Base-by-base conservation (phyloP, 306 rosid genomes). In the Glycine latifolia region DNA sequence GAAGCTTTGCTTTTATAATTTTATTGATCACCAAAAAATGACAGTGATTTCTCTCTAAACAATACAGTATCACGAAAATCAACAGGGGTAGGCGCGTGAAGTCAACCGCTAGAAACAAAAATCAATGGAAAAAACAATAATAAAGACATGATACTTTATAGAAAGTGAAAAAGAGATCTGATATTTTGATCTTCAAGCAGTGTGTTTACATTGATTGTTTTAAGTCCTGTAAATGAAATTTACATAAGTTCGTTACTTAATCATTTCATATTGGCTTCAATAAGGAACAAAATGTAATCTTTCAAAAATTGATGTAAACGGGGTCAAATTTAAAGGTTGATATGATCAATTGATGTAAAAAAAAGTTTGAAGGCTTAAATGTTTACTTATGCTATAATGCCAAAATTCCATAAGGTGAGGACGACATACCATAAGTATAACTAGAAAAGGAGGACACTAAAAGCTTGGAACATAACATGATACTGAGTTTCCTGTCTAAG, bases 401-500 rank as follows among this genome's bases (percentile, higher is more conserved):
- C 35, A 41, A 59, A 82, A 81, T 59, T 59, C 41, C 61, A 41
- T 4, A 47, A 76, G 67, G 76, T 43, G 67, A 67, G 67, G 55
- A 81, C 59, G 13, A 48, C 72, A 67, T 60, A 75, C 72, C 59
- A 17, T 48, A 43, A 77, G 71, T 62, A 56, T 44, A 69, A 13
- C 46, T 16, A 59, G 65, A 47, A 48, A 70, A 10, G 55, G 26
- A 60, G 26, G 50, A 43, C 39, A 67, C 35, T 4, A 62, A 68
- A 55, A 83, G 10, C 79, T 77, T 73, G 74, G 31, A 49, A 48
- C 50, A 65, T 59, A 67, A 69, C 76, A 69, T 74, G 59, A 46
- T 50, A 68, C 75, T 58, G 33, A 66, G 78, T 67, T 49, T 49
- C 85, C 46, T 60, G 46, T 68, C 85, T 88, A 82, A 71, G 87